Conservation (phyloP, 1,139 yeast genomes). For the Hyphopichia wangnamkhiaoensis region DNA sequence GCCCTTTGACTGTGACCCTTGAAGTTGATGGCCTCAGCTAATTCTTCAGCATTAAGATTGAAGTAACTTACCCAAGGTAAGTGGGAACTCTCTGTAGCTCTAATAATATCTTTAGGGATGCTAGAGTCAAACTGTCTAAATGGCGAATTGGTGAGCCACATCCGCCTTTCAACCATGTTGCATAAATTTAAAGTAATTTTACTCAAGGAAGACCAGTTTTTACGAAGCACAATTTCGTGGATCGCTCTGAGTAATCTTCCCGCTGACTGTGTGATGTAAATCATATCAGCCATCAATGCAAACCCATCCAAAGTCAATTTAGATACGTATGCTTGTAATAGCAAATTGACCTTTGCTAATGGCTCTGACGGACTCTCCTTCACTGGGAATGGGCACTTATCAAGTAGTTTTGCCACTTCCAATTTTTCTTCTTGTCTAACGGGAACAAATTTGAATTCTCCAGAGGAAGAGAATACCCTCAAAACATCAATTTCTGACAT, state of each 20-base stretch:
- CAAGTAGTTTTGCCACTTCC: constrained; percentile 72
- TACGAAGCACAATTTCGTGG: constrained; percentile 71
- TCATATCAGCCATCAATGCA: constrained; percentile 92
- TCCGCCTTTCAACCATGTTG: constrained; percentile 75
- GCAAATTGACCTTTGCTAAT: constrained; percentile 73
- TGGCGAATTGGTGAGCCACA: constrained; percentile 88
- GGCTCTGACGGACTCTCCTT: constrained; percentile 73
- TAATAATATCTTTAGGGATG: constrained; percentile 69
- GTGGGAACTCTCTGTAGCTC: constrained; percentile 76
- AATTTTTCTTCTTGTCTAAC: constrained; percentile 82
- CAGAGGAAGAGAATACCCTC: constrained; percentile 74
- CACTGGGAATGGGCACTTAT: constrained; percentile 83
- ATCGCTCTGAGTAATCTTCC: constrained; percentile 86
- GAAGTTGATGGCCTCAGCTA: constrained; percentile 79
- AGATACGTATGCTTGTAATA: constrained; percentile 85
- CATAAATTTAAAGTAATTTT: constrained; percentile 62
- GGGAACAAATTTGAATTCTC: constrained; percentile 82
- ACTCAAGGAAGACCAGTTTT: constrained; percentile 72
- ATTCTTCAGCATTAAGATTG: constrained; percentile 67
- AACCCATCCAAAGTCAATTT: constrained; percentile 77
- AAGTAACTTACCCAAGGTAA: constrained; percentile 84
- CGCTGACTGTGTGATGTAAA: constrained; percentile 90
- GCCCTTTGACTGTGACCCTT: constrained; percentile 67
- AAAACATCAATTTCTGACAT: constrained; percentile 73
- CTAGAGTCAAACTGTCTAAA: constrained; percentile 70